Percentiles rank a stretch among this genome's conserved stretches.
Evolutionary conservation across 2,329 filamentous ascomycete species (phyloP).

Genomic region (Arthrinium puccinioides): DNA sequence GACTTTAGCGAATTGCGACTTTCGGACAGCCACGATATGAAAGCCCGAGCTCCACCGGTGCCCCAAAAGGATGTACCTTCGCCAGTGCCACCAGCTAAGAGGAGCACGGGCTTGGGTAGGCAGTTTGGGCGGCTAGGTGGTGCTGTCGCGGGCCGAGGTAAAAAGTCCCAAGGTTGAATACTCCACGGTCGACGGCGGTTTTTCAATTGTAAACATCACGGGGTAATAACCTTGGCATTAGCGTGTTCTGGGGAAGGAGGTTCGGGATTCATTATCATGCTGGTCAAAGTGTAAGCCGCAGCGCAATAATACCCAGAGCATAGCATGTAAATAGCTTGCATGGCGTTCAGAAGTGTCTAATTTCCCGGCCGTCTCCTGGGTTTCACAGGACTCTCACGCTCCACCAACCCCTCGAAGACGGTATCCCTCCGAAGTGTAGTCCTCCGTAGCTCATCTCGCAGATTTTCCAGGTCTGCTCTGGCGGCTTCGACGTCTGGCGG

Average conservation of each 20-base stretch:
- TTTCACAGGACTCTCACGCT: slow-evolving; percentile 47
- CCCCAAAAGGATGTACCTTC: slow-evolving; percentile 44
- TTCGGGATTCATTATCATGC: no score
- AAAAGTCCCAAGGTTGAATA: slow-evolving; percentile 35
- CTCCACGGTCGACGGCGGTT: background rate
- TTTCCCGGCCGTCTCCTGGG: slow-evolving; percentile 21
- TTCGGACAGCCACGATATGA: slow-evolving; percentile 31
- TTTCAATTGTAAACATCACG: background rate
- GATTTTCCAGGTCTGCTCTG: slow-evolving; percentile 58
- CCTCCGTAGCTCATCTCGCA: slow-evolving; percentile 56
- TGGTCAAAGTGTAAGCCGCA: slow-evolving; percentile 1
- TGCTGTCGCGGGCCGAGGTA: slow-evolving; percentile 59
- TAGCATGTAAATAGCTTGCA: slow-evolving; percentile 2
- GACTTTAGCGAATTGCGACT: slow-evolving; percentile 34
- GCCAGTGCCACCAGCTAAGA: slow-evolving; percentile 36
- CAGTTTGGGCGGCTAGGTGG: slow-evolving; percentile 65
- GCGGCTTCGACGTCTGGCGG: slow-evolving; percentile 65
- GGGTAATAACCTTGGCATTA: no score
- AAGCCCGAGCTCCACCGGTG: slow-evolving; percentile 32
- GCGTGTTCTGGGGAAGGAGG: no score
- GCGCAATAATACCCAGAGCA: slow-evolving; percentile 2
- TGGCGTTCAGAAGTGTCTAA: background rate
- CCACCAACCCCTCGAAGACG: slow-evolving; percentile 67
- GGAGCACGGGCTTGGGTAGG: slow-evolving; percentile 57
- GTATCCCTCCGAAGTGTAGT: slow-evolving; percentile 60